phyloP scores from a whole-genome alignment of 192 early-diverging fungal genomes.

The Coemansia erecta region DNA sequence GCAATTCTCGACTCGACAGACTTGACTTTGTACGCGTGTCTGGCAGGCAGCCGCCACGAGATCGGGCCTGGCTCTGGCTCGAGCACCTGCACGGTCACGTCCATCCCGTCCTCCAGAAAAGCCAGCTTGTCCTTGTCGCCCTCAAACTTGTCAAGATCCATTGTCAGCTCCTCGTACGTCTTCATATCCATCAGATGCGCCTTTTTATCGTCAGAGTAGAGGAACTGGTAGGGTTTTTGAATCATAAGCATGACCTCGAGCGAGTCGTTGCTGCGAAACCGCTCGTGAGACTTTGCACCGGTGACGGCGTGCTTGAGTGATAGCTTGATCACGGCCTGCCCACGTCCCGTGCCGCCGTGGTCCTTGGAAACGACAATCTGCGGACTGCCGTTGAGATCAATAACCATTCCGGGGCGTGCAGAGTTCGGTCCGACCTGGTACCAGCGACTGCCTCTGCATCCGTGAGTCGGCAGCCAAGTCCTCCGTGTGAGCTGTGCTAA shows the following conservation, averaged over 20 bases:
- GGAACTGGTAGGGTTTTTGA: slow-evolving; percentile 65
- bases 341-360: slow-evolving; percentile 67
- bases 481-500: too few relatives aligned
- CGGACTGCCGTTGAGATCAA: slow-evolving; percentile 65
- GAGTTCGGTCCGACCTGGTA: slow-evolving; percentile 40
- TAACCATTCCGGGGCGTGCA: slow-evolving; percentile 63
- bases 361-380: slow-evolving; percentile 65
- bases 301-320: slow-evolving; percentile 69
- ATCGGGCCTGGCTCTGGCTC: slow-evolving; percentile 60
- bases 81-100: slow-evolving; percentile 57
- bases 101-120: slow-evolving; percentile 56
- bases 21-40: slow-evolving; percentile 58
- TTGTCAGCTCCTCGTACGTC: slow-evolving; percentile 68
- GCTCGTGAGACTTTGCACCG: slow-evolving; percentile 58
- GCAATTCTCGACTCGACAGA: slow-evolving; percentile 52
- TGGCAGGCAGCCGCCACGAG: slow-evolving; percentile 61
- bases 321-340: slow-evolving; percentile 64
- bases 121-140: slow-evolving; percentile 54
- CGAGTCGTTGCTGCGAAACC: slow-evolving; percentile 67
- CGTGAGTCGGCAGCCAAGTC: too few relatives aligned
- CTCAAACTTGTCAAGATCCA: slow-evolving; percentile 58
- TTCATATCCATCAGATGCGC: slow-evolving; percentile 69
- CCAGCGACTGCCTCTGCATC: slow-evolving; percentile 15
- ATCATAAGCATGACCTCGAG: slow-evolving; percentile 71
- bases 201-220: slow-evolving; percentile 65